phyloP scores from a whole-genome alignment of 306 rosid genomes.

The Pachyrhizus erosus region DNA sequence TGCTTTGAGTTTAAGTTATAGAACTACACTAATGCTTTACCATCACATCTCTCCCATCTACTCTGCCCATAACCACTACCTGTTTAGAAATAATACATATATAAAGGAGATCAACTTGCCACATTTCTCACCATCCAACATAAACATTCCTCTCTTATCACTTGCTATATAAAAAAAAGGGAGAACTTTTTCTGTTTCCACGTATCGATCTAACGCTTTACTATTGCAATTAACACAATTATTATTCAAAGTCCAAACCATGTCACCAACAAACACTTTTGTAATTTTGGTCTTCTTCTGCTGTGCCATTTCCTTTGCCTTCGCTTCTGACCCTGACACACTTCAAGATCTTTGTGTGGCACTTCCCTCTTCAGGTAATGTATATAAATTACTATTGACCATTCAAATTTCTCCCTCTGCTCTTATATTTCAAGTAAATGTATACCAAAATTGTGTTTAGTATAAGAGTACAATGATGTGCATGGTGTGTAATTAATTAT shows the following conservation, averaged over 20 bases:
- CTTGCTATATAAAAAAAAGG: background rate
- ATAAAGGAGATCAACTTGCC: conserved; percentile 27
- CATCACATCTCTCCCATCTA: conserved; percentile 42
- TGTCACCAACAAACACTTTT: conserved; percentile 41
- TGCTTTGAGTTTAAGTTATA: conserved; percentile 58
- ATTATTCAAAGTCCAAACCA: conserved; percentile 37
- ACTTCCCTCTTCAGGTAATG: conserved; percentile 58
- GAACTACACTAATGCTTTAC: conserved; percentile 38
- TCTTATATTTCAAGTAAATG: background rate
- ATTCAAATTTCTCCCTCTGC: background rate
- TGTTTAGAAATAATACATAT: conserved; percentile 28
- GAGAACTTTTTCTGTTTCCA: background rate
- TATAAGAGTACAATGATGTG: background rate
- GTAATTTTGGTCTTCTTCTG: conserved; percentile 39
- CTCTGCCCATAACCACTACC: conserved; percentile 11
- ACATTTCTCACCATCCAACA: conserved; percentile 32
- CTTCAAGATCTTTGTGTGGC: conserved; percentile 70
- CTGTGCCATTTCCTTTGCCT: conserved; percentile 36
- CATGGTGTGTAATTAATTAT: background rate
- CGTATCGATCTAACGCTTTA: conserved; percentile 9
- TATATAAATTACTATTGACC: background rate
- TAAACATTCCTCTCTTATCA: conserved; percentile 32
- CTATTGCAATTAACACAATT: background rate
- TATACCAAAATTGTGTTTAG: background rate
- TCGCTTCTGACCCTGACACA: conserved; percentile 58